Percentiles rank a stretch among this genome's conserved stretches.
Evolutionary conservation across 2,329 filamentous ascomycete species (phyloP).

Genomic region (Pezicula neosporulosa): DNA sequence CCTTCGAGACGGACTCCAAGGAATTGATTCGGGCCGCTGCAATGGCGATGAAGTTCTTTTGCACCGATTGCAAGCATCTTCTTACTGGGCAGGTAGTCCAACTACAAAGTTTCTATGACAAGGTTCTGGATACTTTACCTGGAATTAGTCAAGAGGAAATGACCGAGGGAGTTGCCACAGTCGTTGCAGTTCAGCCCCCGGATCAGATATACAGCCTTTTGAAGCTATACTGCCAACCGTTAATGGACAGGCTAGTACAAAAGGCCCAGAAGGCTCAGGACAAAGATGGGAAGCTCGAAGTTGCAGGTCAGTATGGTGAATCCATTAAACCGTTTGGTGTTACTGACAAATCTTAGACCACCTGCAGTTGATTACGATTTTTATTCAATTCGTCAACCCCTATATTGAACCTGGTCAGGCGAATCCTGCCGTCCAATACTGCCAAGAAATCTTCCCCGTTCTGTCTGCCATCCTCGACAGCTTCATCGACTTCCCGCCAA

Average conservation of each 20-base stretch:
- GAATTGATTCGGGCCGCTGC: constrained; percentile 92
- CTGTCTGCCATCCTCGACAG: constrained; percentile 82
- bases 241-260: constrained; percentile 79
- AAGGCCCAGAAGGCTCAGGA: constrained; percentile 84
- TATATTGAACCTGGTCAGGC: constrained; percentile 68
- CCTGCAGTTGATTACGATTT: constrained; percentile 86
- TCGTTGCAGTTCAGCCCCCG: constrained; percentile 81
- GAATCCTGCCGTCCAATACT: constrained; percentile 94
- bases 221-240: constrained; percentile 89
- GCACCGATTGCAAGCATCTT: constrained; percentile 86
- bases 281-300: constrained; percentile 77
- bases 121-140: constrained; percentile 82
- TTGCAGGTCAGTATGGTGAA: constrained; percentile 62
- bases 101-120: constrained; percentile 88
- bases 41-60: constrained; percentile 95
- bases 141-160: constrained; percentile 89
- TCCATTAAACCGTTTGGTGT: neutral
- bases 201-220: constrained; percentile 79
- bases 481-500: constrained; percentile 81
- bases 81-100: constrained; percentile 80
- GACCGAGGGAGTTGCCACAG: constrained; percentile 90
- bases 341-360: constrained; percentile 56
- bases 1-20: constrained; percentile 82
- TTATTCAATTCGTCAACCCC: constrained; percentile 75
- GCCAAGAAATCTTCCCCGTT: constrained; percentile 88